Evolutionary conservation across 305 asterid genomes (phyloP), one percentile per base, ranked within the genome.

Genomic region (Fraxinus platypoda): DNA sequence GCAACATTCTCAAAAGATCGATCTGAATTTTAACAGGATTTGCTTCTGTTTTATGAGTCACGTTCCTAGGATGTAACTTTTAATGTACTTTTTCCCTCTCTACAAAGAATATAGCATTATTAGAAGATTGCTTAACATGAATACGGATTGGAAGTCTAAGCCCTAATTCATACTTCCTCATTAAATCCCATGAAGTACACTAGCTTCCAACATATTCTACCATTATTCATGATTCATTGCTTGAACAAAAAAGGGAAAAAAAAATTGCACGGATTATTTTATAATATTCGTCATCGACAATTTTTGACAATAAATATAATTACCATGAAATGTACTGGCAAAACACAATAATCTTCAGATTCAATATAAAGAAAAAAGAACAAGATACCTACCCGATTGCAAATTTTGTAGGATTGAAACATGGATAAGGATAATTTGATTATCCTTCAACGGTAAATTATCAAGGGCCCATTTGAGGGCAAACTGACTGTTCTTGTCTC

Each of bases 381-480:
- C 13, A 71, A 30, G 75, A 15, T 31, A 71, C 75, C 25, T 23
- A 71, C 75, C 75, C 7, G 25, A 13, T 71, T 31, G 85, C 49
- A 12, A 21, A 71, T 79, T 84, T 23, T 82, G 85, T 26, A 86
- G 90, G 80, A 85, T 79, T 35, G 80, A 85, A 80, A 95, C 98
- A 71, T 95, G 98, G 13, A 91, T 81, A 81, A 95, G 95, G 85
- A 89, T 74, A 84, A 94, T 82, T 77, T 81, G 75, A 23, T 84
- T 82, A 54, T 88, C 88, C 87, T 81, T 88, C 71, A 88, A 35
- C 83, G 80, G 78, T 6, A 92, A 76, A 82, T 90, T 94, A 46
- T 92, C 95, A 59, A 93, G 77, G 25, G 94, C 94, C 99, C 99
- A 95, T 89, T 85, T 94, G 13, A 95, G 97, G 26, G 97, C 94